Conservation (phyloP, 371 early-diverging fungal genomes). For the Circinella umbellata region DNA sequence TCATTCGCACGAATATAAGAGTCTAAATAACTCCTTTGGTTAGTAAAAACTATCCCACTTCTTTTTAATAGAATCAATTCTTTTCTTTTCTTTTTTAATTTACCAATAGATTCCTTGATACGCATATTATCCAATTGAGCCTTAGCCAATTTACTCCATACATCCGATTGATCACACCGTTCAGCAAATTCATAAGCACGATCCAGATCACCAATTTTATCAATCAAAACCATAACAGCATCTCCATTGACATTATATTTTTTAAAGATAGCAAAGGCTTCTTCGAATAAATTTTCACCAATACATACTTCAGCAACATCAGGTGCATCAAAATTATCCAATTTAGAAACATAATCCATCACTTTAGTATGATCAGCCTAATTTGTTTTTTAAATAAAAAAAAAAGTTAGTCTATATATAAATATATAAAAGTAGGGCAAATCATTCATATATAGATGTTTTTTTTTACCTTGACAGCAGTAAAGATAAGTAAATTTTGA, state of each 20-base stretch:
- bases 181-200: slow-evolving; percentile 97
- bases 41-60: no score
- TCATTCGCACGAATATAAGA: slow-evolving; percentile 96
- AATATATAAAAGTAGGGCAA: neutral
- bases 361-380: slow-evolving; percentile 87
- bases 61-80: no score
- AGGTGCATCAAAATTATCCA: slow-evolving; percentile 93
- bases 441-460: no score
- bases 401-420: neutral
- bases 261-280: slow-evolving; percentile 95
- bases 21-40: slow-evolving; percentile 40
- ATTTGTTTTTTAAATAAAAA: neutral
- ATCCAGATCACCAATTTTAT: slow-evolving; percentile 90
- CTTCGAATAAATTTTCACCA: slow-evolving; percentile 87
- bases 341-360: slow-evolving; percentile 91
- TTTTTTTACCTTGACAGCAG: slow-evolving; percentile 83
- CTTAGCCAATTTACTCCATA: slow-evolving; percentile 94
- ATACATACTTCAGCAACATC: slow-evolving; percentile 96
- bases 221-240: slow-evolving; percentile 90
- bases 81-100: neutral
- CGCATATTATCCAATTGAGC: slow-evolving; percentile 90
- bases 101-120: slow-evolving; percentile 91
- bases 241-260: slow-evolving; percentile 86
- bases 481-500: slow-evolving; percentile 96
- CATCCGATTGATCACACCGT: slow-evolving; percentile 83